phyloP scores from a whole-genome alignment of 208 protist genomes.

The Leishmania tropica region DNA sequence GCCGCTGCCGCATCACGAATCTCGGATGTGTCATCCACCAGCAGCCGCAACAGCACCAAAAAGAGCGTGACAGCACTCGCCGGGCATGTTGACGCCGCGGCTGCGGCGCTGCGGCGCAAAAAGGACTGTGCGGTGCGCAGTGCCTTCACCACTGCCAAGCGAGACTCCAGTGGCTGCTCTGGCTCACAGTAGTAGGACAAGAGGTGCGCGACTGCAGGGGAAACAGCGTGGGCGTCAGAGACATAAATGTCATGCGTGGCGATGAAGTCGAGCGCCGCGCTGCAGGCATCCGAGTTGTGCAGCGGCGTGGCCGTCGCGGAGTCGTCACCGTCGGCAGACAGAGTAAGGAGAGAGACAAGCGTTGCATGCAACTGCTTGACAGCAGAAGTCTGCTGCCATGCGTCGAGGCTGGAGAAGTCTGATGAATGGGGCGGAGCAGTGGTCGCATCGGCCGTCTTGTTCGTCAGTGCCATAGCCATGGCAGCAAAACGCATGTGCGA shows the following conservation, averaged over 20 bases:
- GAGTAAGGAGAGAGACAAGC: slow-evolving; percentile 5
- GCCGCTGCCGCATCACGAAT: slow-evolving; percentile 60
- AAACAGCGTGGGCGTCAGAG: slow-evolving; percentile 15
- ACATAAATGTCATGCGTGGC: slow-evolving; percentile 23
- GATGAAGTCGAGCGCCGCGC: slow-evolving; percentile 46
- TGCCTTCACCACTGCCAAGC: slow-evolving; percentile 58
- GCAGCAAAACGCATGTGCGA: slow-evolving; percentile 35
- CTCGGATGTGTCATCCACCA: slow-evolving; percentile 75
- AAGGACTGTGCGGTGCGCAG: slow-evolving; percentile 29
- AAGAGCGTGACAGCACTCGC: slow-evolving; percentile 33
- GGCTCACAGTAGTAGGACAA: slow-evolving; percentile 56
- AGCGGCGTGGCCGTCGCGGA: slow-evolving; percentile 2
- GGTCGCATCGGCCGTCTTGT: no score
- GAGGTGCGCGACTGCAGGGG: slow-evolving; percentile 27
- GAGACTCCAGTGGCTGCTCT: slow-evolving; percentile 51
- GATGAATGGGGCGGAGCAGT: not conserved
- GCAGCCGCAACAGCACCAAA: slow-evolving; percentile 60
- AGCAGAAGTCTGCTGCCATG: not conserved
- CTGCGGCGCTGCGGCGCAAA: slow-evolving; percentile 13
- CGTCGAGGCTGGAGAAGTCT: not conserved
- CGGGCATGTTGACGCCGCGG: not conserved
- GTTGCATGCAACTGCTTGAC: slow-evolving; percentile 7
- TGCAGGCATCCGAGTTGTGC: slow-evolving; percentile 50
- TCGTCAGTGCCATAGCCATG: not conserved
- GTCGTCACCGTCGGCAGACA: not conserved